Evolutionary conservation across 2,329 filamentous ascomycete species (phyloP).

Genomic region (Aureobasidium pullulans): DNA sequence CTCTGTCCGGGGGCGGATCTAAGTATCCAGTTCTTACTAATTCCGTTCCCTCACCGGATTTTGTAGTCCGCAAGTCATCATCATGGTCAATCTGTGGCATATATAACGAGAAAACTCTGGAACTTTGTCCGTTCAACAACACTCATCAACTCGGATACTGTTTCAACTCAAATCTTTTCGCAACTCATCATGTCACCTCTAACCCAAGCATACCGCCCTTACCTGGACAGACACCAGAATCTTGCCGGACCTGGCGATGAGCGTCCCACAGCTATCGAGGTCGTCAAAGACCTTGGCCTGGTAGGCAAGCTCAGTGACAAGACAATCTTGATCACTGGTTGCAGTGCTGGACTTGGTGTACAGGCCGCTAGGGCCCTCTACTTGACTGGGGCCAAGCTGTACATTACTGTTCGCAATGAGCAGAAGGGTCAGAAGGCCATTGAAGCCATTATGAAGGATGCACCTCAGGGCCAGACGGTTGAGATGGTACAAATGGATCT

Average conservation of each 20-base stretch:
- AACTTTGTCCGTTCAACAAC: too few relatives aligned
- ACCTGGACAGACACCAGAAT: not conserved
- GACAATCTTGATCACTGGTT: constrained; percentile 39
- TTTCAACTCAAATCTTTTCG: not conserved
- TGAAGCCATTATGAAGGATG: not conserved
- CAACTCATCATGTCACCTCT: not conserved
- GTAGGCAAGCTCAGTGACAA: constrained; percentile 30
- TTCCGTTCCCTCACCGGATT: too few relatives aligned
- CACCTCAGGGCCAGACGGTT: not conserved
- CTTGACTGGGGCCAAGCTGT: constrained; percentile 40
- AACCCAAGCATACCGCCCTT: not conserved
- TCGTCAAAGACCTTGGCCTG: constrained; percentile 23
- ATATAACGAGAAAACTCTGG: too few relatives aligned
- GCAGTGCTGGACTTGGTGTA: constrained; percentile 37
- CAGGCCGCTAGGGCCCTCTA: constrained; percentile 40
- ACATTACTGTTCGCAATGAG: constrained; percentile 33
- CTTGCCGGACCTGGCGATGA: not conserved
- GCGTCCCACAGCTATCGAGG: constrained; percentile 20
- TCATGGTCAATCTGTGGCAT: too few relatives aligned
- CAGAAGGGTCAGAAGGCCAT: not conserved
- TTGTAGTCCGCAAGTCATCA: too few relatives aligned
- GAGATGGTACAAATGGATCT: constrained; percentile 21
- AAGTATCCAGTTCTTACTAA: too few relatives aligned
- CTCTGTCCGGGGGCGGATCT: too few relatives aligned
- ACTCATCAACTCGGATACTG: too few relatives aligned